A percentile compares a stretch with the other conserved stretches of the same genome.
phyloP scores from a whole-genome alignment of 805 yeast species.

The Sugiyamaella qingdaonensis region DNA sequence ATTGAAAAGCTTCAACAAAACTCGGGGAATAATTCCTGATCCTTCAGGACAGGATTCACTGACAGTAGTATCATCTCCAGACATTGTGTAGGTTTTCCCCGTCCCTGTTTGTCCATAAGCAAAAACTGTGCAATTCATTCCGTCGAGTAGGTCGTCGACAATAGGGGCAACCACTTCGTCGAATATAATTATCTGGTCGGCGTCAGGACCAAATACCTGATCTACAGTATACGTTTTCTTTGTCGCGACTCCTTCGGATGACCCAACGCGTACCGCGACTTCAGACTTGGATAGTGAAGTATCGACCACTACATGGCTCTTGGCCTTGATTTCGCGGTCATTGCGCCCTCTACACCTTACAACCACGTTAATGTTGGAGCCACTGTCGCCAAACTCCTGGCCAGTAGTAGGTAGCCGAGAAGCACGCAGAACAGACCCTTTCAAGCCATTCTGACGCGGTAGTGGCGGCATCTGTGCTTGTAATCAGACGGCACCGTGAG shows the following conservation, averaged over 20 bases:
- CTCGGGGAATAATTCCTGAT: conserved; percentile 66
- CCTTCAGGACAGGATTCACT: conserved; percentile 40
- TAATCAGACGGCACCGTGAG: not conserved
- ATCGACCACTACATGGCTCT: conserved; percentile 58
- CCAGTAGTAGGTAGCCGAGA: not conserved
- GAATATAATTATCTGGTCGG: conserved; percentile 66
- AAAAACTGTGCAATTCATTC: conserved; percentile 75
- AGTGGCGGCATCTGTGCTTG: not conserved
- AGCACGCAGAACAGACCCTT: not conserved
- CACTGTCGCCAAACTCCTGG: conserved; percentile 17
- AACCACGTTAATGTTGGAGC: conserved; percentile 54
- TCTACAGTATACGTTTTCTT: conserved; percentile 66
- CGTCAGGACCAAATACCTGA: conserved; percentile 76
- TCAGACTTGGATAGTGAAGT: conserved; percentile 47
- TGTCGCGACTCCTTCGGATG: conserved; percentile 11
- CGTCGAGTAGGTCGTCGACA: conserved; percentile 63
- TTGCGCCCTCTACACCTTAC: conserved; percentile 63
- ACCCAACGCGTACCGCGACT: conserved; percentile 42
- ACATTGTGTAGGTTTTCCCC: conserved; percentile 74
- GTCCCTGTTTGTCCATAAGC: conserved; percentile 94
- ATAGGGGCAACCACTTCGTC: conserved; percentile 62
- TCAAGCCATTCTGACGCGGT: not conserved
- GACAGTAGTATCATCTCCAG: conserved; percentile 55
- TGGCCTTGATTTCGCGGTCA: conserved; percentile 51
- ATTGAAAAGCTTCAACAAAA: conserved; percentile 51